phyloP scores from a whole-genome alignment of 2,329 filamentous ascomycete species.

The Paramyrothecium sp. region DNA sequence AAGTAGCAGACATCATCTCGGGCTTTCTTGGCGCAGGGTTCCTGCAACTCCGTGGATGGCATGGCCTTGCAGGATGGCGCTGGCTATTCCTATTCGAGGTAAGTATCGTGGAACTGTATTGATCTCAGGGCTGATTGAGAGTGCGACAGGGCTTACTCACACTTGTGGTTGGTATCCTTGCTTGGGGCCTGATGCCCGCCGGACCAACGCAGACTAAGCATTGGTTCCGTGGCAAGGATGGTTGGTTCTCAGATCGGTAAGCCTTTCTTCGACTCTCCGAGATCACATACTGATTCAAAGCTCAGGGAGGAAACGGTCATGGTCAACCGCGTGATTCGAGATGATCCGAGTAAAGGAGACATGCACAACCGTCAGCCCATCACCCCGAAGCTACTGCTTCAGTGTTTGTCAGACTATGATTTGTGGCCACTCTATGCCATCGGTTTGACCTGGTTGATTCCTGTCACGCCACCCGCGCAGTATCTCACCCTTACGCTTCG shows the following conservation, averaged over 20 bases:
- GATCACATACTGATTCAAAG: slow-evolving; percentile 29
- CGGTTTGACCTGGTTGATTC: slow-evolving; percentile 46
- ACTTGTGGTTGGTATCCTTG: slow-evolving; percentile 17
- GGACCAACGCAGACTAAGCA: slow-evolving; percentile 44
- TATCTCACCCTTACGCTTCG: slow-evolving; percentile 49
- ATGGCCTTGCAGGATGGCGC: slow-evolving; percentile 19
- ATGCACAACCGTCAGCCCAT: slow-evolving; percentile 57
- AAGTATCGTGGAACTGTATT: neutral
- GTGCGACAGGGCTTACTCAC: slow-evolving; percentile 21
- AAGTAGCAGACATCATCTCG: slow-evolving; percentile 13
- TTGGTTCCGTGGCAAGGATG: slow-evolving; percentile 51
- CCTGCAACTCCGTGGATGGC: slow-evolving; percentile 17
- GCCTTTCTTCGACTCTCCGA: neutral
- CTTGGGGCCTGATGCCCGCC: slow-evolving; percentile 22
- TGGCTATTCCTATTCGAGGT: slow-evolving; percentile 43
- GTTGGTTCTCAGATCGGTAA: slow-evolving; percentile 27
- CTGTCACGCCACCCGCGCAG: slow-evolving; percentile 39
- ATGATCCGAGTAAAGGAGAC: slow-evolving; percentile 57
- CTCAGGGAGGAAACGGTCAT: slow-evolving; percentile 49
- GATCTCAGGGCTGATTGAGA: neutral
- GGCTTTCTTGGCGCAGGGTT: slow-evolving; percentile 20
- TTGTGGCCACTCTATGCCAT: slow-evolving; percentile 54
- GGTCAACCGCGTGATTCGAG: slow-evolving; percentile 53
- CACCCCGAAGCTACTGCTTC: slow-evolving; percentile 44
- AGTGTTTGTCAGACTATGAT: slow-evolving; percentile 56